These are phyloP conservation scores for Pyracantha coccinea DNA, from an alignment of 331 rosid species.

Conservation along the genomic window DNA sequence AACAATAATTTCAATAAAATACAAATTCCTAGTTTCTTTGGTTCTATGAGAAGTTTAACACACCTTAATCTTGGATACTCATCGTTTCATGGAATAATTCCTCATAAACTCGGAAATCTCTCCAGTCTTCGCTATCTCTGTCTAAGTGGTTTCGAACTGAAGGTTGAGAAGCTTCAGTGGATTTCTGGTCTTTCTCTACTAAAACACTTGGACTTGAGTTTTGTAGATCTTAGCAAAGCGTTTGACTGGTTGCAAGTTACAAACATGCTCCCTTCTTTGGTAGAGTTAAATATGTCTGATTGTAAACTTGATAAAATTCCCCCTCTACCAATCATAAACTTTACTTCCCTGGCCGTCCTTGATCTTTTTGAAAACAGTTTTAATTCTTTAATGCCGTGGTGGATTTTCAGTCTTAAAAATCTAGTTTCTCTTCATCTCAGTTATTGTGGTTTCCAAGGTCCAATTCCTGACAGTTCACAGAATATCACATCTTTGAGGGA, in stretches of 20 bases:
- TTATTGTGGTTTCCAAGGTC: neutral
- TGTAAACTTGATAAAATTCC: conserved; percentile 2
- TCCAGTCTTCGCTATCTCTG: neutral
- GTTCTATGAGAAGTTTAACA: conserved; percentile 3
- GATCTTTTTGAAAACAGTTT: accelerated
- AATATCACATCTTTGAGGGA: neutral
- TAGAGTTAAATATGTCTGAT: neutral
- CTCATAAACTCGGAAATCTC: conserved; percentile 11
- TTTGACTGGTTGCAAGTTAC: conserved; percentile 1
- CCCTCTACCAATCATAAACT: neutral
- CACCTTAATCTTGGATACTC: neutral
- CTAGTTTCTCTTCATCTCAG: neutral
- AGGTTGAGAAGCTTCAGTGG: conserved; percentile 6
- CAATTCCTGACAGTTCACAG: neutral
- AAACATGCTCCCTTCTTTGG: conserved; percentile 25
- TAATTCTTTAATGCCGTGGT: neutral
- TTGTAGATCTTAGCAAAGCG: too few species aligned
- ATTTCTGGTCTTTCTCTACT: conserved; percentile 22
- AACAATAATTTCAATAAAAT: neutral
- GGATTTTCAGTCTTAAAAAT: neutral
- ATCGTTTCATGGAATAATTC: neutral
- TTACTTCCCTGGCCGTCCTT: neutral
- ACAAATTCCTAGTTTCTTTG: conserved; percentile 20
- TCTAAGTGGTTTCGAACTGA: neutral
- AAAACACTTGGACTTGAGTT: too few species aligned